Evolutionary conservation across 768 basidiomycete genomes (phyloP).

Genomic region (Rhizopogon roseolus): DNA sequence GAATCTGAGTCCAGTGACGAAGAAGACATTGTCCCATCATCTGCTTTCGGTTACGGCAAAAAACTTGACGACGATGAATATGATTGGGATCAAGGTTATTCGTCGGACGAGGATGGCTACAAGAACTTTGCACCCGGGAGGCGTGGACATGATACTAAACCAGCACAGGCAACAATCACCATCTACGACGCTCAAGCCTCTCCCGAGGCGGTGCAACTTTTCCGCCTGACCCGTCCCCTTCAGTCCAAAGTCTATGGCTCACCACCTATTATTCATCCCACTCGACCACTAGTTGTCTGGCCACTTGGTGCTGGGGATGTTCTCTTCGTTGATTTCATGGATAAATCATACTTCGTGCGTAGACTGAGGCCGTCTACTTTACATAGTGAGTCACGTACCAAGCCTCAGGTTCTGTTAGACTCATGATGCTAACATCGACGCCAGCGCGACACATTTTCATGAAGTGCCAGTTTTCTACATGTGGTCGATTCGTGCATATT

Average conservation of each 20-base stretch:
- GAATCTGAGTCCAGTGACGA: neutral
- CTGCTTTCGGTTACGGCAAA: slow-evolving; percentile 6
- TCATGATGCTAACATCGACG: neutral
- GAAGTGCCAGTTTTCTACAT: neutral
- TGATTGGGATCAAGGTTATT: slow-evolving; percentile 4
- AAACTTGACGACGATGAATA: slow-evolving; percentile 5
- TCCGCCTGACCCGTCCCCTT: slow-evolving; percentile 1
- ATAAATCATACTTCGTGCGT: slow-evolving; percentile 22
- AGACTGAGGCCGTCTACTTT: slow-evolving; percentile 21
- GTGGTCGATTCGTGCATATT: neutral
- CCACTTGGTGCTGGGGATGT: slow-evolving; percentile 24
- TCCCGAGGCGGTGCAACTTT: neutral
- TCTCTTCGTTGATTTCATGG: slow-evolving; percentile 21
- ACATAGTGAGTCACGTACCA: slow-evolving; percentile 12
- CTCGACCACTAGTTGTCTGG: slow-evolving; percentile 21
- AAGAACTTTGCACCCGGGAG: neutral
- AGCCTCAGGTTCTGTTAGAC: neutral
- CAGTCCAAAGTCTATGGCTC: slow-evolving; percentile 20
- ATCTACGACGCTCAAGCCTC: neutral
- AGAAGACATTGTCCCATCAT: slow-evolving; percentile 1
- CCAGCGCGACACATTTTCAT: neutral
- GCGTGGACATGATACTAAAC: slow-evolving; percentile 12
- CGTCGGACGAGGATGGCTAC: neutral
- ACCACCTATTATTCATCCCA: slow-evolving; percentile 23
- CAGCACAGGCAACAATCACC: neutral